phyloP scores from a whole-genome alignment of 345 rosid genomes.

The Diplotaxis tenuifolia region DNA sequence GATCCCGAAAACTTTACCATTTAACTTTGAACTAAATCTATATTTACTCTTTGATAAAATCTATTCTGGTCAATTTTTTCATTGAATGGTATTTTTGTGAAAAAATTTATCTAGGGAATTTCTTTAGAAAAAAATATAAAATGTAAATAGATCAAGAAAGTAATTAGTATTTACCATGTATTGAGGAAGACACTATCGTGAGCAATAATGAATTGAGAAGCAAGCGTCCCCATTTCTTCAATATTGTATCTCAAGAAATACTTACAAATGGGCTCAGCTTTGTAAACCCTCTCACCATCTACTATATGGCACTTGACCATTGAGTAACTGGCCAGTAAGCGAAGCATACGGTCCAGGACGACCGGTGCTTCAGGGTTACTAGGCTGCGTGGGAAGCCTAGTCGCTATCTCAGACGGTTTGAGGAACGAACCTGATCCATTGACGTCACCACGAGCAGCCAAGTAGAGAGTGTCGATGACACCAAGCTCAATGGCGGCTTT shows the following conservation, averaged over 20 bases:
- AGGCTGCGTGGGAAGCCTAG: constrained; percentile 20
- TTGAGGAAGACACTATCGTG: constrained; percentile 26
- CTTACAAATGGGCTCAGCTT: constrained; percentile 18
- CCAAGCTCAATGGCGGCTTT: constrained; percentile 35
- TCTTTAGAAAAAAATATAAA: no score
- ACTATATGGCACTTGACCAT: constrained; percentile 18
- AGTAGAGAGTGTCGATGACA: constrained; percentile 27
- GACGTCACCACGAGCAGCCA: constrained; percentile 2
- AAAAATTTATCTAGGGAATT: no score
- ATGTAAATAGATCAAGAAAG: not conserved
- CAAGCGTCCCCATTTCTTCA: constrained; percentile 23
- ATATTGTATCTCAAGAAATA: constrained; percentile 25
- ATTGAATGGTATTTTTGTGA: no score
- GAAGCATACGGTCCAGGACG: constrained; percentile 32
- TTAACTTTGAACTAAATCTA: no score
- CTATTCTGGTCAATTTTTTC: no score
- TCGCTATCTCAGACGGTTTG: constrained; percentile 13
- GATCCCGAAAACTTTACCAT: no score
- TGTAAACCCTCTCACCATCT: constrained; percentile 17
- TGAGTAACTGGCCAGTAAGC: constrained; percentile 26
- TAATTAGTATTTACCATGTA: constrained; percentile 13
- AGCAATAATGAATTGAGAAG: constrained; percentile 16
- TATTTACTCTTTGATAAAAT: no score
- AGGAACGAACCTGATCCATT: constrained; percentile 17
- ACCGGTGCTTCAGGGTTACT: constrained; percentile 30